These are phyloP conservation scores for Carex littledalei DNA, from an alignment of 176 grass and related monocot species.

Conservation along the genomic window DNA sequence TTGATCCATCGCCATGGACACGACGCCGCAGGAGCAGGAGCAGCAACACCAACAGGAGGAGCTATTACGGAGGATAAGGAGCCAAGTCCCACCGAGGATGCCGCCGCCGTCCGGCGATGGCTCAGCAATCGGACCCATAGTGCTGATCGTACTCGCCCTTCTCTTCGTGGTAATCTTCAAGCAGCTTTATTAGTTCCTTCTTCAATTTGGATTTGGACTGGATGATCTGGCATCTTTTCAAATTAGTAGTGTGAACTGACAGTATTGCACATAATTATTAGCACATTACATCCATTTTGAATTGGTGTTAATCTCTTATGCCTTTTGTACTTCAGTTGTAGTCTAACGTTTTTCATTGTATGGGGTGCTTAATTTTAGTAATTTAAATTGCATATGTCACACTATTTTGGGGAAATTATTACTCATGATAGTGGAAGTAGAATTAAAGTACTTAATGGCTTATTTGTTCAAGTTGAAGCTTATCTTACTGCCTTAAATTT, in stretches of 20 bases:
- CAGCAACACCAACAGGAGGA: not conserved
- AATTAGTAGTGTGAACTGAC: not conserved
- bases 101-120: not conserved
- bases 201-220: not conserved
- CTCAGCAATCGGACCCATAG: slow-evolving; percentile 2
- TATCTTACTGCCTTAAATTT: not conserved
- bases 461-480: not conserved
- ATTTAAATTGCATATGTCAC: not conserved
- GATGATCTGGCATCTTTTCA: not conserved
- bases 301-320: not conserved
- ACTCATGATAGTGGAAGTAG: not conserved
- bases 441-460: not conserved
- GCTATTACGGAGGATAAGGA: slow-evolving; percentile 2
- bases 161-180: slow-evolving; percentile 23
- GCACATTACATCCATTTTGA: not conserved
- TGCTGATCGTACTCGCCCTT: slow-evolving; percentile 13
- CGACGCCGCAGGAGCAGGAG: not conserved
- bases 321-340: not conserved
- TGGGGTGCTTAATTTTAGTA: not conserved
- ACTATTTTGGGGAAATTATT: not conserved
- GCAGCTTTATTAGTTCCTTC: not conserved
- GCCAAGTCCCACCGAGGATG: not conserved
- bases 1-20: slow-evolving; percentile 20
- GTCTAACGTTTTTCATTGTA: not conserved
- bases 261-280: not conserved